Conservation (phyloP, 192 early-diverging fungal species). For the Mortierella alpina region DNA sequence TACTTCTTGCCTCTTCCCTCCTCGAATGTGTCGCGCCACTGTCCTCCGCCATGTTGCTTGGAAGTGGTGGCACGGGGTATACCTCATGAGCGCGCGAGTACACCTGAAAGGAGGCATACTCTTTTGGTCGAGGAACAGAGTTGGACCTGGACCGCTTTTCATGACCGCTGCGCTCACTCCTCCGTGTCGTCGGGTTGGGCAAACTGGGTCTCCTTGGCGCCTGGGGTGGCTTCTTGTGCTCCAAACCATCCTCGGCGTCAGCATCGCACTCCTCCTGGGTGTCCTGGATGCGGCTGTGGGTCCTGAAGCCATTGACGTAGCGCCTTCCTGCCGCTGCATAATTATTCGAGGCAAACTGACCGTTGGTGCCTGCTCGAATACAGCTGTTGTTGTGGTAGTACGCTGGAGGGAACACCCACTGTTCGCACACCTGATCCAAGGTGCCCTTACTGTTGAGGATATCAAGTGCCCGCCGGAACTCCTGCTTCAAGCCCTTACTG, state of each 20-base stretch:
- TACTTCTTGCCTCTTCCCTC: not conserved
- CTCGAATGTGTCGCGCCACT: too few species aligned
- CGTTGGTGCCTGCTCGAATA: constrained; percentile 7
- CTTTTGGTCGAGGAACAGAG: not conserved
- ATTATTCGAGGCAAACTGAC: constrained; percentile 10
- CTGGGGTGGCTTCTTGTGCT: not conserved
- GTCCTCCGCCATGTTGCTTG: too few species aligned
- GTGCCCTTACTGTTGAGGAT: constrained; percentile 65
- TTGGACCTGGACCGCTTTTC: constrained; percentile 17
- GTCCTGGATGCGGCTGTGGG: not conserved
- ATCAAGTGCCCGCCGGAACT: constrained; percentile 80
- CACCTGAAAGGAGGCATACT: not conserved
- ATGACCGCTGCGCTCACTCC: not conserved
- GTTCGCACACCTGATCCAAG: constrained; percentile 65
- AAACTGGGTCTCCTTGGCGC: not conserved
- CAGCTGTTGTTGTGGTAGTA: constrained; percentile 35
- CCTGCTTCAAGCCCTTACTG: constrained; percentile 81
- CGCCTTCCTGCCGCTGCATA: constrained; percentile 28
- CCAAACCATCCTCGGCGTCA: not conserved
- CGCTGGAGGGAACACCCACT: constrained; percentile 55
- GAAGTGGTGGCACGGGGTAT: too few species aligned
- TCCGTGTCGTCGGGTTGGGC: not conserved
- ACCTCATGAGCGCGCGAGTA: too few species aligned
- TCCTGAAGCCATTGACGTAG: constrained; percentile 9
- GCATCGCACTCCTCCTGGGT: not conserved